Conservation (phyloP, 2,329 filamentous ascomycete genomes). For the Orbilia ellipsospora region DNA sequence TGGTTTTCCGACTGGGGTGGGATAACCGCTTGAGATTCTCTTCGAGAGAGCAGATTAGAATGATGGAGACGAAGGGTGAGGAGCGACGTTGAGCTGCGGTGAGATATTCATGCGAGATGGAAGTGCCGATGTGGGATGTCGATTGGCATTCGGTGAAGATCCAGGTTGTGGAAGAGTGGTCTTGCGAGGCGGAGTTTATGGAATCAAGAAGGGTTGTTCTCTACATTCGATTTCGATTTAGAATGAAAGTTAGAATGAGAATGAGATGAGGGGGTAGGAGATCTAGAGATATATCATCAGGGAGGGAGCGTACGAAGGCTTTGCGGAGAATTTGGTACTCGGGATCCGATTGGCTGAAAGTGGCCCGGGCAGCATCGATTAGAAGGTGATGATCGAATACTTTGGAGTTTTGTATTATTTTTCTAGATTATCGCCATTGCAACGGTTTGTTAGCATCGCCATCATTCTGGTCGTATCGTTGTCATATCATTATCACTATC, state of each 20-base stretch:
- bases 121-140: constrained; percentile 49
- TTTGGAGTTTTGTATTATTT: constrained; percentile 57
- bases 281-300: not conserved
- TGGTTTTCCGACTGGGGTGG: constrained; percentile 46
- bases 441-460: constrained; percentile 16
- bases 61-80: constrained; percentile 59
- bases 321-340: constrained; percentile 58
- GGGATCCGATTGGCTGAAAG: constrained; percentile 56
- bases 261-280: not conserved
- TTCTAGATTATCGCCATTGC: constrained; percentile 26
- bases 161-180: constrained; percentile 53
- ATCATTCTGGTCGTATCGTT: not conserved
- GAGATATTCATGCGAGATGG: constrained; percentile 57
- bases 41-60: constrained; percentile 58
- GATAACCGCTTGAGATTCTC: constrained; percentile 58
- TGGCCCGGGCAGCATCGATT: constrained; percentile 59
- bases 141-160: constrained; percentile 59
- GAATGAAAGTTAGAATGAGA: not conserved
- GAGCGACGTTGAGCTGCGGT: constrained; percentile 56
- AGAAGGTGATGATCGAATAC: constrained; percentile 61
- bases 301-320: constrained; percentile 44
- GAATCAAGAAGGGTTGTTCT: constrained; percentile 52
- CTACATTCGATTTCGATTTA: not conserved
- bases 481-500: too few species aligned
- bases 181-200: constrained; percentile 41